Conservation (phyloP, 2,329 filamentous ascomycete genomes). For the Aspergillus sp. region DNA sequence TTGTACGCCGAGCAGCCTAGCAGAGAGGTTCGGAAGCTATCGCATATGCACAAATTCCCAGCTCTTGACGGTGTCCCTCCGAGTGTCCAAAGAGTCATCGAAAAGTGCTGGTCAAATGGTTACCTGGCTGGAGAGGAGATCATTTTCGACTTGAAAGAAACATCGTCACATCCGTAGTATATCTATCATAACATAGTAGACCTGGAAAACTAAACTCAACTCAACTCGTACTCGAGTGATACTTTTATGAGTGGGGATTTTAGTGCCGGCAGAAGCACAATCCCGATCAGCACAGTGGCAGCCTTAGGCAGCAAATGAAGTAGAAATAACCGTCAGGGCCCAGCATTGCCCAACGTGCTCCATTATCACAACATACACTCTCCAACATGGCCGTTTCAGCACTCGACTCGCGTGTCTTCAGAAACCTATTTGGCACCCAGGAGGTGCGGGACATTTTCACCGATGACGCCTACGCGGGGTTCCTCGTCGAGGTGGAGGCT, state of each 20-base stretch:
- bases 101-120: not conserved
- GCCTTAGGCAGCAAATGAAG: not conserved
- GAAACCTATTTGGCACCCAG: constrained; percentile 53
- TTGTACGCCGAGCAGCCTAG: not conserved
- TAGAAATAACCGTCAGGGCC: not conserved
- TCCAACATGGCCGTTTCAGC: constrained; percentile 6
- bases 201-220: too few relatives aligned
- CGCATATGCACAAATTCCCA: not conserved
- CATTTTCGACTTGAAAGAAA: not conserved
- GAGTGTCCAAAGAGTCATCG: not conserved
- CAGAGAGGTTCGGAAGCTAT: not conserved
- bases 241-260: too few relatives aligned
- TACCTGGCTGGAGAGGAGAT: not conserved
- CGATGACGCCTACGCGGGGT: constrained; percentile 5
- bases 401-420: constrained; percentile 53
- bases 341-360: not conserved
- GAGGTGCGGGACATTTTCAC: constrained; percentile 44
- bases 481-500: constrained; percentile 49
- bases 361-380: not conserved
- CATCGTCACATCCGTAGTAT: too few relatives aligned
- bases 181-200: not conserved
- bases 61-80: not conserved
- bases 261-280: not conserved
- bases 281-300: not conserved
- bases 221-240: too few relatives aligned